Conservation (phyloP, 768 basidiomycete genomes). For the Tephrocybe sp. region DNA sequence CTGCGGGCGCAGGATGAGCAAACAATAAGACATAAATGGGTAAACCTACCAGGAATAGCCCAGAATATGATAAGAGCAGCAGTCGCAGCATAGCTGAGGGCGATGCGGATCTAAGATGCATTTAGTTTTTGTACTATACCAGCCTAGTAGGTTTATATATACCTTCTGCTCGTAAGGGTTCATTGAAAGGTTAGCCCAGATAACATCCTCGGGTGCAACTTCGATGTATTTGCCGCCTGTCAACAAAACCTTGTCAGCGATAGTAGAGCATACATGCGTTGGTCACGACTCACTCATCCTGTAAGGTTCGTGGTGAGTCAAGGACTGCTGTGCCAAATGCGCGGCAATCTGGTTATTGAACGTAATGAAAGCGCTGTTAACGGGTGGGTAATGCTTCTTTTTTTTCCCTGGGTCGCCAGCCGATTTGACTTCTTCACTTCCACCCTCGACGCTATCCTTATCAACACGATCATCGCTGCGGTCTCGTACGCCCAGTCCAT, state of each 20-base stretch:
- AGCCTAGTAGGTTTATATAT: not conserved
- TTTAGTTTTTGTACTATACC: not conserved
- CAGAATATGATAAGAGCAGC: slow-evolving; percentile 82
- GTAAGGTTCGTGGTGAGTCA: slow-evolving; percentile 81
- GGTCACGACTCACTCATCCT: slow-evolving; percentile 53
- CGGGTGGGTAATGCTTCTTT: slow-evolving; percentile 45
- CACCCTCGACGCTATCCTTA: slow-evolving; percentile 10
- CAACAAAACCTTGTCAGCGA: not conserved
- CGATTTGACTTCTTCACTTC: slow-evolving; percentile 8
- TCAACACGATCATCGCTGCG: slow-evolving; percentile 8
- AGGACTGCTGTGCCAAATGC: slow-evolving; percentile 75
- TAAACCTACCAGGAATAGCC: slow-evolving; percentile 70
- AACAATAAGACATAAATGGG: not conserved
- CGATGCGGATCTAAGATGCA: slow-evolving; percentile 41
- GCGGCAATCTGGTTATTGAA: slow-evolving; percentile 94
- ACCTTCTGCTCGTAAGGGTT: slow-evolving; percentile 86
- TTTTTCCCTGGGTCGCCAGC: not conserved
- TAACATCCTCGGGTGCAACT: slow-evolving; percentile 83
- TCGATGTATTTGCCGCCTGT: slow-evolving; percentile 66
- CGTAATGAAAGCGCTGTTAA: slow-evolving; percentile 80
- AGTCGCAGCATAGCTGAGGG: slow-evolving; percentile 72
- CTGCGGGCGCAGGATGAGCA: slow-evolving; percentile 25
- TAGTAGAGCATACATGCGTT: not conserved
- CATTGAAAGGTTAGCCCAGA: slow-evolving; percentile 87
- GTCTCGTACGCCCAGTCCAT: slow-evolving; percentile 24